Conservation (phyloP, 192 early-diverging fungal genomes). For the Phycomyces nitens region DNA sequence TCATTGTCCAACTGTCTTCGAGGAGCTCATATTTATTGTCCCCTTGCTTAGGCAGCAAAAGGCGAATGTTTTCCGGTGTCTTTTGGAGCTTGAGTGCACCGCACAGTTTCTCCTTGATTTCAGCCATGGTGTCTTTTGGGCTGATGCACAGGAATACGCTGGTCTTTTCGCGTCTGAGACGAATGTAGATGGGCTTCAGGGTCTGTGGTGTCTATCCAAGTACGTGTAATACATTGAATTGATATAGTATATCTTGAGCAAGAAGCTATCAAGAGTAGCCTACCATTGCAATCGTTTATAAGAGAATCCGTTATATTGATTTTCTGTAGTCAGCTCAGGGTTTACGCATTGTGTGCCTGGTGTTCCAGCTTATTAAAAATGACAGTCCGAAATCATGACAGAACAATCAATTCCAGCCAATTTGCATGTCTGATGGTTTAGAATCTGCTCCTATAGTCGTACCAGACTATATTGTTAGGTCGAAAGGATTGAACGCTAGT, state of each 20-base stretch:
- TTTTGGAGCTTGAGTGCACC: background rate
- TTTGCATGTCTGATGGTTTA: too few relatives aligned
- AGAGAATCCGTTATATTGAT: background rate
- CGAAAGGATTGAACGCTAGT: too few relatives aligned
- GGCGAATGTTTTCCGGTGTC: conserved; percentile 6
- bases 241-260: background rate
- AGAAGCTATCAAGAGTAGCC: background rate
- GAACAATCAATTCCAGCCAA: too few relatives aligned
- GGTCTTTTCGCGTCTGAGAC: conserved; percentile 5
- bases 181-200: conserved; percentile 10
- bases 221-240: conserved; percentile 1
- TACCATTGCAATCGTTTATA: background rate
- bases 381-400: too few relatives aligned
- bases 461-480: too few relatives aligned
- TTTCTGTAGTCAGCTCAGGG: background rate
- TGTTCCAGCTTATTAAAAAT: too few relatives aligned
- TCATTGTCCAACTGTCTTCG: background rate
- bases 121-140: background rate
- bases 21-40: background rate
- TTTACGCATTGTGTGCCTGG: background rate
- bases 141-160: conserved; percentile 6
- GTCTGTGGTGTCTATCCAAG: background rate
- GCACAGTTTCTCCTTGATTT: conserved; percentile 13
- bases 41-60: background rate
- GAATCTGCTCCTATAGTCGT: too few relatives aligned